A percentile compares a stretch with the other conserved stretches of the same genome.
phyloP scores from a whole-genome alignment of 306 rosid genomes.

The Prunus dulcis region DNA sequence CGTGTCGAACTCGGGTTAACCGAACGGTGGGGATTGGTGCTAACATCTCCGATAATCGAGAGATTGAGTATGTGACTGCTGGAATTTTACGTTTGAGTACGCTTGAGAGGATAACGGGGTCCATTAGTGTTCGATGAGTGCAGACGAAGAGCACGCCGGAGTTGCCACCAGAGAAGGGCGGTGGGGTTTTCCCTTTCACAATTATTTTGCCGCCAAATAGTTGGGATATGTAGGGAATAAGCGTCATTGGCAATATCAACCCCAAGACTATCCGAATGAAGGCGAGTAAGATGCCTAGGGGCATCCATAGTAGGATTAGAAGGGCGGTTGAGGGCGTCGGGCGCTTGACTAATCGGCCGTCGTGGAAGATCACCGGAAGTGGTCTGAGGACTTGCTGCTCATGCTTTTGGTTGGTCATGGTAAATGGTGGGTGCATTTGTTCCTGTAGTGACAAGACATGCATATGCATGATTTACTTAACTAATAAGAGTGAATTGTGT shows the following conservation, averaged over 20 bases:
- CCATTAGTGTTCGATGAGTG: conserved; percentile 88
- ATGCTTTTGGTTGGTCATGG: conserved; percentile 11
- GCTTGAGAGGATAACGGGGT: conserved; percentile 76
- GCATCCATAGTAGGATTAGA: conserved; percentile 79
- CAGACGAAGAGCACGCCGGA: conserved; percentile 93
- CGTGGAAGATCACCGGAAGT: conserved; percentile 88
- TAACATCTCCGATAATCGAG: conserved; percentile 69
- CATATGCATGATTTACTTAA: not conserved
- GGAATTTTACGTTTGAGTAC: conserved; percentile 71
- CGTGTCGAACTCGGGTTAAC: conserved; percentile 57
- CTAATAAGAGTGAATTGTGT: not conserved
- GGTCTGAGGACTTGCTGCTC: conserved; percentile 47
- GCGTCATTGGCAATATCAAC: conserved; percentile 54
- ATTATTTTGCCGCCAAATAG: conserved; percentile 59
- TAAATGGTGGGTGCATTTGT: conserved; percentile 49
- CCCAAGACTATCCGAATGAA: conserved; percentile 47
- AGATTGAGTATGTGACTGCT: conserved; percentile 83
- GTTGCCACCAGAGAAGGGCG: conserved; percentile 19
- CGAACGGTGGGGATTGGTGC: conserved; percentile 87
- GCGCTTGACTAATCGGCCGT: conserved; percentile 88
- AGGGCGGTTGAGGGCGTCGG: conserved; percentile 73
- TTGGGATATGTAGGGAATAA: conserved; percentile 36
- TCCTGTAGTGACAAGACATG: conserved; percentile 36
- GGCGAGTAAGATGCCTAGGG: conserved; percentile 78
- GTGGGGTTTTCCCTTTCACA: conserved; percentile 75